Base-by-base conservation (phyloP, 2,329 filamentous ascomycete genomes). In the Pleoardoris graminearum region DNA sequence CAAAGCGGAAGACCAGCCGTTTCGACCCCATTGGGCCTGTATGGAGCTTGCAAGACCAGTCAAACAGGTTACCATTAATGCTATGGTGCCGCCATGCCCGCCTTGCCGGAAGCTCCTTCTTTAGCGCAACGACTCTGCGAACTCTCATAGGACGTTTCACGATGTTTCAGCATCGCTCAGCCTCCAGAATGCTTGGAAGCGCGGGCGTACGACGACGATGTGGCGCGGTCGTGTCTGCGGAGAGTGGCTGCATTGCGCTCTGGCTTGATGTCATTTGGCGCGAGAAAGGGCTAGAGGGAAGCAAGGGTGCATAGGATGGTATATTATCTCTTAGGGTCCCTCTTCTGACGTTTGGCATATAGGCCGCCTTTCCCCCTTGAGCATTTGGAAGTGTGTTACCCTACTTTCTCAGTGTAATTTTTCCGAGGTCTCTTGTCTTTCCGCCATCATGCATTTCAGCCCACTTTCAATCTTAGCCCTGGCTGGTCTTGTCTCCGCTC, bases 371-470 rank as follows among this genome's bases (percentile, higher is more conserved):
- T 43, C 11, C 25, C 27, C 21, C 19, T 32, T 48, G 44, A 21
- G 25, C 35, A 30, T 12, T 50, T 14, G 42, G 23, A 38, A 14
- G 23, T 19, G 53, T 17, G 48, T 25, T 48, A 21, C 32, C 16
- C 32, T 29, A 35, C 42, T 36, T 47, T 38, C 16, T n/a, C n/a
- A 8, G 39, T 32, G 17, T 36, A 23, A 7, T 27, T 16, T 35
- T 37, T 10, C 17, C 7, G 27, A 30, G 23, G 19, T 33, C 60
- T 66, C 25, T 17, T 6, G 2, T 25, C 7, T 25, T 21, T 14
- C 33, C 8, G 11, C 16, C n/a, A 37, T 2, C 14, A 78, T 78
- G 76, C 69, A 72, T 27, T 66, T 71, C 64, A 77, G 74, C 60
- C 57, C 62, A 23, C 57, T 76, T 45, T 60, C 68, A 16, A 16